A percentile compares a stretch with the other conserved stretches of the same genome.
phyloP scores from a whole-genome alignment of 2,329 filamentous ascomycete genomes.

The Calonectria montana region DNA sequence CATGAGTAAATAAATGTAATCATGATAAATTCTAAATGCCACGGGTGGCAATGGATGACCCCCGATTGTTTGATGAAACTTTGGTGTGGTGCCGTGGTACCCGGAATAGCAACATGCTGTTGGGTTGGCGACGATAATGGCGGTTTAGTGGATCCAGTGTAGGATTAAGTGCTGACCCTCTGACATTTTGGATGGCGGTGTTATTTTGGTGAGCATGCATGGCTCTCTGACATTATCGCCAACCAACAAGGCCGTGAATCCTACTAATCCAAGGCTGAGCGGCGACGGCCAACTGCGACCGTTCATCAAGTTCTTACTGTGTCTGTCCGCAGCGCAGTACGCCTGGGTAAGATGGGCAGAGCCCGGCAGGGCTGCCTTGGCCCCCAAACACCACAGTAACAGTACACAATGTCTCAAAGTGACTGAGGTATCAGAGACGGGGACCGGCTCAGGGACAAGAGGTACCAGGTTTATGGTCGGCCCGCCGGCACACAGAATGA shows the following conservation, averaged over 20 bases:
- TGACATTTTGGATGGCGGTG: slow-evolving; percentile 25
- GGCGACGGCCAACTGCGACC: neutral
- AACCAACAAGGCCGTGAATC: slow-evolving; percentile 14
- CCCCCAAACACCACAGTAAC: slow-evolving; percentile 1
- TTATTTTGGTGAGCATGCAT: neutral
- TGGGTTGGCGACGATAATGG: slow-evolving; percentile 22
- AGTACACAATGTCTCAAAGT: neutral
- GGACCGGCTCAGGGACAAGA: slow-evolving; percentile 5
- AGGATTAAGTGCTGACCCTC: slow-evolving; percentile 42
- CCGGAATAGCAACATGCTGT: slow-evolving; percentile 25
- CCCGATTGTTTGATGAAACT: neutral
- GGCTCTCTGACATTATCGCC: slow-evolving; percentile 19
- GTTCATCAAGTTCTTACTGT: slow-evolving; percentile 12
- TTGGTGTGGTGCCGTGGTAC: slow-evolving; percentile 10
- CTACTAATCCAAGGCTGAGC: slow-evolving; percentile 19
- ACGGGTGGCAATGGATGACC: slow-evolving; percentile 13
- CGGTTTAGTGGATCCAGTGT: slow-evolving; percentile 24
- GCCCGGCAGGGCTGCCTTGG: slow-evolving; percentile 2
- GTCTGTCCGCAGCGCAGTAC: slow-evolving; percentile 7
- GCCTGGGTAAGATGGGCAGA: neutral
- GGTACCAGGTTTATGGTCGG: slow-evolving; percentile 19
- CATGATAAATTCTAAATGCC: neutral
- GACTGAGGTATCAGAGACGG: neutral
- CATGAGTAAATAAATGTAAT: neutral
- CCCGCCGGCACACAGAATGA: slow-evolving; percentile 24